Evolutionary conservation across 2,329 filamentous ascomycete species (phyloP), one percentile per base, ranked within the genome.

Genomic region (Aureobasidium sp.): DNA sequence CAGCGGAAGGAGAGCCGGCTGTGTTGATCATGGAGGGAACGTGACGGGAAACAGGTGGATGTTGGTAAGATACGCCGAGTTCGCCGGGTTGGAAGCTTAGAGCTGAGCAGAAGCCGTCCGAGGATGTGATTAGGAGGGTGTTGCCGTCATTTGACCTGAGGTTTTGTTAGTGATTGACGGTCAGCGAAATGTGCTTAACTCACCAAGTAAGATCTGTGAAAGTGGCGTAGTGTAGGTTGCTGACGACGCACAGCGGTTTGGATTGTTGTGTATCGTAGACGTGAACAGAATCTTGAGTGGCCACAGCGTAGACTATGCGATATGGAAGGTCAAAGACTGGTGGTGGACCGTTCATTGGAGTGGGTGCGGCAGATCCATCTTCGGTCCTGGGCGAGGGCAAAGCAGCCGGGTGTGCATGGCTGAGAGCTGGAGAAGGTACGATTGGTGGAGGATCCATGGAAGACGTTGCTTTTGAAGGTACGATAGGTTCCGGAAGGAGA

Each of bases 231-330:
- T 99, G 96, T 70, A 99, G 81, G 75, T 99, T 99, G 86, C 94
- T 98, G 56, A 99, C 95, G 45, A 98, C 87, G 76, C 94, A 97
- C 42, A 99, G 84, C 3, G 96, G 96, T 10, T 94, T 97, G 74
- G 95, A 92, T 76, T 99, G 96, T 75, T 99, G 96, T 0, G 96
- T 99, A 79, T 99, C 96, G 75, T 99, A 99, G 27, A 99, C 86
- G 50, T 98, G 84, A 4, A 99, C 93, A 0, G 96, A 93, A 79
- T 99, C 96, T 76, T 98, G 95, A 0, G 96, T 99, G 10, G 96
- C 97, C 43, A 99, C 95, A 4, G 95, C 96, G 79, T 98, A 99
- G 0, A 99, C 88, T 84, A 99, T 94, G 31, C 96, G 91, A 78
- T 99, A 98, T 1, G 94, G 92, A 51, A 99, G 82, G 3, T 90